Evolutionary conservation across 208 protist genomes (phyloP), one percentile per base, ranked within the genome.

Genomic region (Acanthamoeba sp.): DNA sequence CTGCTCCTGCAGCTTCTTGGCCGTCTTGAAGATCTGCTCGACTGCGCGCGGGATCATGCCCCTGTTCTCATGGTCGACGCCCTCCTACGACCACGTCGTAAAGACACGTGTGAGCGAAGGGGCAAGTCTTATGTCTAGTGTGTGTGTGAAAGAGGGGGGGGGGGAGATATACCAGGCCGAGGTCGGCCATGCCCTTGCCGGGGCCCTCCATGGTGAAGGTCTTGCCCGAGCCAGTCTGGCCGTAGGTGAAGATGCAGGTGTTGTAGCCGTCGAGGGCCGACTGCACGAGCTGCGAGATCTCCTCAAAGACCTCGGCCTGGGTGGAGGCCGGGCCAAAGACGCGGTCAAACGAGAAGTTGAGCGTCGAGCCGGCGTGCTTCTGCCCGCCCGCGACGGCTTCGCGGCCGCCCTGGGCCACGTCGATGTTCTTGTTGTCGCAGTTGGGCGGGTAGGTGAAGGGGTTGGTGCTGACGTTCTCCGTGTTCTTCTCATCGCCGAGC

Each of bases 181-280:
- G 66, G n/a, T 76, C 66, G 66, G 66, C 66, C n/a, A 69, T n/a
- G 62, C 62, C 62, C 29, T n/a, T 38, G 2, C 14, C 62, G 29
- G 62, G 48, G n/a, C 97, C 97, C 55, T 97, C 73, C 95, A 98
- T 97, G 29, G 97, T 98, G 93, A 91, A 96, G 50, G 98, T 98
- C 95, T 99, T 98, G 87, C 98, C 98, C 6, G 94, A 95, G 42
- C 98, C 98, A 2, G 98, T 99, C 85, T 98, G 98, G 16, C 98
- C 98, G 95, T 99, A 99, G 4, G 97, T 97, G 71, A 99, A 98
- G 59, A 99, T 97, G 76, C 95, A 98, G 2, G 96, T 93, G 89
- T 98, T 97, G 94, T 97, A 98, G 9, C 98, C 98, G 32, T 98
- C 96, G 57, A 98, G 93, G 16, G 97, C 97, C n/a, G 95, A 96